phyloP scores from a whole-genome alignment of 1,139 yeast species.

The Nakaseomyces bracarensis region DNA sequence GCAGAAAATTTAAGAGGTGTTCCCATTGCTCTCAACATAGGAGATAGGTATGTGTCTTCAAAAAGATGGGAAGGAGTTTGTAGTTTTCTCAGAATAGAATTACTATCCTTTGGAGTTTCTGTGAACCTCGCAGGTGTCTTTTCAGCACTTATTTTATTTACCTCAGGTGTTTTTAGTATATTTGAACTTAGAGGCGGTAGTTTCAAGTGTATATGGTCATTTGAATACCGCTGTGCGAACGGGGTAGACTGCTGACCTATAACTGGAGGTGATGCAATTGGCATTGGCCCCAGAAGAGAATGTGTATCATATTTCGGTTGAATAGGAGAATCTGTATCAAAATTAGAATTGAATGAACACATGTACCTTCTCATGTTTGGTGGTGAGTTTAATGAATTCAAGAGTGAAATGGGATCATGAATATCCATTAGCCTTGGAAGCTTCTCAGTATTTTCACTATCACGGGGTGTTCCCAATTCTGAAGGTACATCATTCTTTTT shows the following conservation, averaged over 20 bases:
- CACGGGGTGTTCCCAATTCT: slow-evolving; percentile 14
- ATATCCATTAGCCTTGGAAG: slow-evolving; percentile 11
- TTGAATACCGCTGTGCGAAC: neutral
- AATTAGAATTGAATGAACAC: slow-evolving; percentile 31
- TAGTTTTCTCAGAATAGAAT: slow-evolving; percentile 25
- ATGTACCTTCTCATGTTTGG: slow-evolving; percentile 25
- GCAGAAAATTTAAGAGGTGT: slow-evolving; percentile 16
- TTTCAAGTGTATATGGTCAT: slow-evolving; percentile 5
- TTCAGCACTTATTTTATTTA: slow-evolving; percentile 14
- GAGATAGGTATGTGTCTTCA: slow-evolving; percentile 31
- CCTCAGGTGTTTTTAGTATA: slow-evolving; percentile 22
- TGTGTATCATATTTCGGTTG: slow-evolving; percentile 8
- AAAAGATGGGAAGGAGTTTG: slow-evolving; percentile 31
- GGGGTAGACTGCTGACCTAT: neutral
- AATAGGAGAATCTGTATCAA: slow-evolving; percentile 27
- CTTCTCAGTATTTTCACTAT: neutral
- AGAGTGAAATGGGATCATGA: slow-evolving; percentile 5
- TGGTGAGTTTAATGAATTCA: slow-evolving; percentile 15
- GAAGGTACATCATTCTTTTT: slow-evolving; percentile 18
- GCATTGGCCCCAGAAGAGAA: slow-evolving; percentile 13
- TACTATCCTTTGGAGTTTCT: slow-evolving; percentile 25
- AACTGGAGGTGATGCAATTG: slow-evolving; percentile 1
- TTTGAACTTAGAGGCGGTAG: slow-evolving; percentile 11
- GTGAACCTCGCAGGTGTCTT: slow-evolving; percentile 21
- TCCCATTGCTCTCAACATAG: slow-evolving; percentile 25